Evolutionary conservation across 257 asterid genomes (phyloP).

Genomic region (Petunia axillaris): DNA sequence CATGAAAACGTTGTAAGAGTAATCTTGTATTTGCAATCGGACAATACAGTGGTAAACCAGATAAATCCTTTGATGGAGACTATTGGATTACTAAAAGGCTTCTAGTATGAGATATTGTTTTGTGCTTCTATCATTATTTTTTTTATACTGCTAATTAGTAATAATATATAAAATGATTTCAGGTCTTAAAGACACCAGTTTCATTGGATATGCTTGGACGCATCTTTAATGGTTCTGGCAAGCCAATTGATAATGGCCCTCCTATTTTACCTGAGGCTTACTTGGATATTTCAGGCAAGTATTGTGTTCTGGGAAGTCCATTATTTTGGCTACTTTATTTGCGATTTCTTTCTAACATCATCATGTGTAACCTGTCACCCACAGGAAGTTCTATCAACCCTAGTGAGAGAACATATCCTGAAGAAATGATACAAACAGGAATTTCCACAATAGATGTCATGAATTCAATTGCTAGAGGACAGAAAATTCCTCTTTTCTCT

Average conservation of each 20-base stretch:
- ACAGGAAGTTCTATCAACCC: slow-evolving; percentile 98
- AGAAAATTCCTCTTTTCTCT: slow-evolving; percentile 94
- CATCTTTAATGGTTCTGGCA: slow-evolving; percentile 58
- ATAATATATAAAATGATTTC: slow-evolving; percentile 21
- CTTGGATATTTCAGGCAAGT: slow-evolving; percentile 95
- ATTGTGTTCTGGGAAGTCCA: slow-evolving; percentile 17
- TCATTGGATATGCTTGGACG: slow-evolving; percentile 62
- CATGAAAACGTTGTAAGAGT: slow-evolving; percentile 1
- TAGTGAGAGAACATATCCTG: slow-evolving; percentile 98
- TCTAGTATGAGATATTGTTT: not conserved
- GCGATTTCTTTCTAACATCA: not conserved
- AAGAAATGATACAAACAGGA: slow-evolving; percentile 98
- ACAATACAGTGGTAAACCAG: not conserved
- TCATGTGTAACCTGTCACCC: slow-evolving; percentile 27
- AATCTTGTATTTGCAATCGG: slow-evolving; percentile 18
- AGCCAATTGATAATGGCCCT: slow-evolving; percentile 98
- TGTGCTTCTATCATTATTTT: not conserved
- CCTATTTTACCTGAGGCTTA: slow-evolving; percentile 99
- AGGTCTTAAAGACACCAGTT: slow-evolving; percentile 57
- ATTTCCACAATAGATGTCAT: slow-evolving; percentile 97
- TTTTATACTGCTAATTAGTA: not conserved
- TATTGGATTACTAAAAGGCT: not conserved
- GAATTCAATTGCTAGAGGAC: slow-evolving; percentile 99
- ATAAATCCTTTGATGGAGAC: not conserved
- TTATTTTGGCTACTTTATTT: not conserved